A percentile compares a stretch with the other conserved stretches of the same genome.
Evolutionary conservation across 1,139 yeast species (phyloP).

Genomic region (Diutina ranongensis): DNA sequence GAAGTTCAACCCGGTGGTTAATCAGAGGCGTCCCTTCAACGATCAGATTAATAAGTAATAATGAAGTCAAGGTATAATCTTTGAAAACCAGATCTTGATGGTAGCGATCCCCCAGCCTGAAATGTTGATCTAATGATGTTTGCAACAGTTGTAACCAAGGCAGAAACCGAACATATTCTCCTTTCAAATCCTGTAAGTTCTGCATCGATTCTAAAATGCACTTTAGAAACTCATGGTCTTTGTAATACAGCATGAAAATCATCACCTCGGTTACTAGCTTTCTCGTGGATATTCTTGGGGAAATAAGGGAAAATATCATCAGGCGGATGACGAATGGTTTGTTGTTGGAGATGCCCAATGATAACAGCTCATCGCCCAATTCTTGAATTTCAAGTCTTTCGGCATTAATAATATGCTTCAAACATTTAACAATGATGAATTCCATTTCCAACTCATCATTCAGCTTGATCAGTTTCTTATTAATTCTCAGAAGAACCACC

Average conservation of each 20-base stretch:
- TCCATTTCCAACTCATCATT: conserved; percentile 4
- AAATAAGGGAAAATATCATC: conserved; percentile 23
- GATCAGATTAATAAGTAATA: conserved; percentile 32
- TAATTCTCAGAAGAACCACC: conserved; percentile 25
- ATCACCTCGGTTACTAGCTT: conserved; percentile 32
- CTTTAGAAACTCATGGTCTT: conserved; percentile 12
- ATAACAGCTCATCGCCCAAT: conserved; percentile 1
- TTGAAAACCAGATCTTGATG: conserved; percentile 15
- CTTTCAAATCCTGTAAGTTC: conserved; percentile 23
- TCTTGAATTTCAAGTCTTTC: conserved; percentile 4
- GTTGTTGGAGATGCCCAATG: conserved; percentile 3
- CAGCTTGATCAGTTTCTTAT: conserved; percentile 5
- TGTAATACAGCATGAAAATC: conserved; percentile 21
- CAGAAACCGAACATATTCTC: conserved; percentile 26
- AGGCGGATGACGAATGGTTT: conserved; percentile 4
- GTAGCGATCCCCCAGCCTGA: conserved; percentile 1
- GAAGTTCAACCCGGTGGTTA: conserved; percentile 20
- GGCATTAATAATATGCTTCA: conserved; percentile 5
- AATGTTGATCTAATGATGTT: conserved; percentile 21
- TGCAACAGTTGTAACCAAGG: conserved; percentile 33
- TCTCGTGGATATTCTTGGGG: conserved; percentile 32
- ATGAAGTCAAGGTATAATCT: conserved; percentile 34
- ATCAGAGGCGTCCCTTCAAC: conserved; percentile 24
- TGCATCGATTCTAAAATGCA: conserved; percentile 23
- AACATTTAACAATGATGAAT: conserved; percentile 1